phyloP scores from a whole-genome alignment of 345 rosid species.

The Salix caprea region DNA sequence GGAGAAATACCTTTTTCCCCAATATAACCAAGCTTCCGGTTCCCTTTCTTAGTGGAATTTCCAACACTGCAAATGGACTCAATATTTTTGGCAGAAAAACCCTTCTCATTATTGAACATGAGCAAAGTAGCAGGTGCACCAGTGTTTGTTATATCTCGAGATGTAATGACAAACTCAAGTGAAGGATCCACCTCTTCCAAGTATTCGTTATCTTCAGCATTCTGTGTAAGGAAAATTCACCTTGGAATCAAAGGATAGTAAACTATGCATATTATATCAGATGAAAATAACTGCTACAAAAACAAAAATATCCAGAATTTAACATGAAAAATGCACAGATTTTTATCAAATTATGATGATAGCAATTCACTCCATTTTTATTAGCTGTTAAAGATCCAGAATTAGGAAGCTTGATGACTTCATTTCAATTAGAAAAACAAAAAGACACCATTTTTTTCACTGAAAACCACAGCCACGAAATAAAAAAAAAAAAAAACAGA shows the following conservation, averaged over 20 bases:
- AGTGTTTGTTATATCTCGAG: slow-evolving; percentile 59
- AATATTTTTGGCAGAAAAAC: slow-evolving; percentile 52
- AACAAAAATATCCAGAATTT: background rate
- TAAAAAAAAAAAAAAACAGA: background rate
- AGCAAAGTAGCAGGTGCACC: slow-evolving; percentile 66
- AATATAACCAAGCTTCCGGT: slow-evolving; percentile 55
- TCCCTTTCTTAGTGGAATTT: slow-evolving; percentile 64
- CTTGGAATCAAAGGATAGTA: background rate
- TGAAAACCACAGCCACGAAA: background rate
- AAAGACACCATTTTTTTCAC: background rate
- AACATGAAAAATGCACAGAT: background rate
- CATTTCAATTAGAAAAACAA: background rate
- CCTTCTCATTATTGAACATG: slow-evolving; percentile 64
- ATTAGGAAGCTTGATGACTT: background rate
- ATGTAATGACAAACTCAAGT: slow-evolving; percentile 64
- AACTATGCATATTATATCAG: background rate
- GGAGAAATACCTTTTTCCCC: slow-evolving; percentile 66
- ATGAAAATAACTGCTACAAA: background rate
- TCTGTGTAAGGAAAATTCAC: slow-evolving; percentile 28
- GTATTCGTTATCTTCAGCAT: slow-evolving; percentile 76
- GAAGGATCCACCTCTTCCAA: slow-evolving; percentile 57
- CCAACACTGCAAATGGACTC: slow-evolving; percentile 71
- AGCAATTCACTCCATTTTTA: background rate
- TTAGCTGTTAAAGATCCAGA: background rate
- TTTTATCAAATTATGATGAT: background rate